Conservation (phyloP, 2,329 filamentous ascomycete genomes). For the Ceratocystis colombiana region DNA sequence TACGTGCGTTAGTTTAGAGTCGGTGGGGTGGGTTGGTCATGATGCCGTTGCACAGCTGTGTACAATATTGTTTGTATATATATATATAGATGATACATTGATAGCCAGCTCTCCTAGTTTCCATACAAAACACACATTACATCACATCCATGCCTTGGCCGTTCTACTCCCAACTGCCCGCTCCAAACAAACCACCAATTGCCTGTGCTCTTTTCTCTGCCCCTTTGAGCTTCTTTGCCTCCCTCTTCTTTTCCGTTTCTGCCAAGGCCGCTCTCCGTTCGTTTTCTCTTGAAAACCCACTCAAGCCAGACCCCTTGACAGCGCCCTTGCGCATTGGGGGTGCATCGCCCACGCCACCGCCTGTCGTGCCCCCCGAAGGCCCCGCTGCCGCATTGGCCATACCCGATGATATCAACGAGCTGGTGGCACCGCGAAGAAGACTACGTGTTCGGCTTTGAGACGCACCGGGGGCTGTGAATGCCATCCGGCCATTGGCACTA, state of each 20-base stretch:
- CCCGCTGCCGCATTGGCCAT: constrained; percentile 27
- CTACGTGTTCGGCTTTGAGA: constrained; percentile 51
- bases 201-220: constrained; percentile 47
- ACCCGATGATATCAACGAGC: constrained; percentile 41
- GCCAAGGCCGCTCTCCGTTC: constrained; percentile 46
- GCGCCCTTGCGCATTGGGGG: constrained; percentile 51
- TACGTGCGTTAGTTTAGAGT: neutral
- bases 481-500: constrained; percentile 39
- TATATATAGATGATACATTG: neutral
- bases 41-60: neutral
- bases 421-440: constrained; percentile 61
- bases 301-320: constrained; percentile 50
- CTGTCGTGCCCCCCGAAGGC: constrained; percentile 21
- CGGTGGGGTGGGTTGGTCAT: neutral
- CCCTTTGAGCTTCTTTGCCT: constrained; percentile 48
- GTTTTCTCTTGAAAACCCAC: constrained; percentile 50
- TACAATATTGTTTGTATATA: constrained; percentile 1
- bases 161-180: constrained; percentile 43
- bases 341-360: constrained; percentile 33
- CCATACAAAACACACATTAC: constrained; percentile 14
- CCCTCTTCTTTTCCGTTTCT: constrained; percentile 48
- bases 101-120: too few species aligned
- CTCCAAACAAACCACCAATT: constrained; percentile 50
- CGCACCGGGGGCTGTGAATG: constrained; percentile 43
- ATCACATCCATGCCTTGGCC: neutral